Base-by-base conservation (phyloP, 176 grass and related monocot genomes). In the Stipa capillata region DNA sequence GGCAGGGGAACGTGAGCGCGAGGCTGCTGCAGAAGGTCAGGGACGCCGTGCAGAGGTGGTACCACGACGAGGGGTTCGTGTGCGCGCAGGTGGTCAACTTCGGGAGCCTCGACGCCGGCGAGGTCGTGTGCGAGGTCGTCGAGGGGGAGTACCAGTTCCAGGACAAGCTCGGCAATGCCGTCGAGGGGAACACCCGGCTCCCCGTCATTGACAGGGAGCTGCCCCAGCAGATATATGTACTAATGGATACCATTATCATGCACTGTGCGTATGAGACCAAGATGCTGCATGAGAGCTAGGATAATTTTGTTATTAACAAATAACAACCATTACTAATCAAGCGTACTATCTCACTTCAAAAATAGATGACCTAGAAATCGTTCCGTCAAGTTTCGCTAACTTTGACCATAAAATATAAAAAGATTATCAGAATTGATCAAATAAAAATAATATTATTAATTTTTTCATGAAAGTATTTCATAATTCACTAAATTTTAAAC, bases 51-150 rank as follows among this genome's bases (percentile, higher is more conserved):
- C 95, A 94, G 73, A 87, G 86, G 41, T 98, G 95, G 95, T 98
- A 98, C 80, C 83, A 94, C 56, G 87, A 93, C 15, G 95, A 98
- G 78, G 95, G 95, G 42, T 94, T 94, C 41, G 90, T 89, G 4
- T 96, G 97, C 6, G 95, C 92, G 1, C 95, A 92, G 81, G 88
- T 98, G 27, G 88, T 98, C 28, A 94, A 94, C 62, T 98, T 94
- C 47, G 90, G 92, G 36, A 94, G 94, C 63, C 86, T 98, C 34
- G 85, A 98, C 78, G 89, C 95, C 8, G 90, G 41, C 28, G 88
- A 98, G 31, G 90, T 98, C 68, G 90, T 98, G 16, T 94, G 89
- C 32, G 95, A 98, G 88, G 87, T 98, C 20, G 90, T 98, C 0
- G 92, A 98, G 64, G 95, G 92, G 36, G 95, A 89, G 49, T 83